These are phyloP conservation scores for Clarireedia paspali DNA, from an alignment of 2,329 filamentous ascomycete genomes.

Conservation along the genomic window DNA sequence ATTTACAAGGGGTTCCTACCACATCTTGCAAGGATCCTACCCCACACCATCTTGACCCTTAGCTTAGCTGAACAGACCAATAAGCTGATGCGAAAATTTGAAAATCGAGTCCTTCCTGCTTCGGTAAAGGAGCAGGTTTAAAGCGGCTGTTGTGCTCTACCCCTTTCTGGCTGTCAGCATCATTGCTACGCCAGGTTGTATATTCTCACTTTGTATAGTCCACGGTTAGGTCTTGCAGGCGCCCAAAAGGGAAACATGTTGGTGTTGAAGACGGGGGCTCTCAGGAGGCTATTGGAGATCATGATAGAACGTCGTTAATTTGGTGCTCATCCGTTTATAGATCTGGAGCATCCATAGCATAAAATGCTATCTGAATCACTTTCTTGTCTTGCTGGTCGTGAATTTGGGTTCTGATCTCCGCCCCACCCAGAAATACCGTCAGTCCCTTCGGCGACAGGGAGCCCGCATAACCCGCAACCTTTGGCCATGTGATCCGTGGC, in stretches of 20 bases:
- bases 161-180: slow-evolving; percentile 1
- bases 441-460: slow-evolving; percentile 54
- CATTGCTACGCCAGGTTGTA: slow-evolving; percentile 14
- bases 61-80: slow-evolving; percentile 95
- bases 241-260: neutral
- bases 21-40: slow-evolving; percentile 86
- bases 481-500: slow-evolving; percentile 29
- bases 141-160: neutral
- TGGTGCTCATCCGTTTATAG: slow-evolving; percentile 41
- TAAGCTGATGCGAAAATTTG: slow-evolving; percentile 77
- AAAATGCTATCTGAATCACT: slow-evolving; percentile 34
- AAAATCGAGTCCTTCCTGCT: slow-evolving; percentile 48
- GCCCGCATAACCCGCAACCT: slow-evolving; percentile 60
- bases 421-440: slow-evolving; percentile 55
- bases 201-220: slow-evolving; percentile 16
- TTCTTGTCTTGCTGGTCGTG: slow-evolving; percentile 23
- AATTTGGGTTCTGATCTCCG: slow-evolving; percentile 42
- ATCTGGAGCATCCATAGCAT: slow-evolving; percentile 70
- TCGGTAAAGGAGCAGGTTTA: slow-evolving; percentile 22
- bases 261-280: neutral
- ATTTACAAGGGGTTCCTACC: slow-evolving; percentile 98
- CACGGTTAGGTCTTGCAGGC: neutral
- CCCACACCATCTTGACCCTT: slow-evolving; percentile 90
- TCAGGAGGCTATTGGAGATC: neutral
- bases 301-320: slow-evolving; percentile 5